Evolutionary conservation across 306 rosid species (phyloP).

Genomic region (Luffa acutangula): DNA sequence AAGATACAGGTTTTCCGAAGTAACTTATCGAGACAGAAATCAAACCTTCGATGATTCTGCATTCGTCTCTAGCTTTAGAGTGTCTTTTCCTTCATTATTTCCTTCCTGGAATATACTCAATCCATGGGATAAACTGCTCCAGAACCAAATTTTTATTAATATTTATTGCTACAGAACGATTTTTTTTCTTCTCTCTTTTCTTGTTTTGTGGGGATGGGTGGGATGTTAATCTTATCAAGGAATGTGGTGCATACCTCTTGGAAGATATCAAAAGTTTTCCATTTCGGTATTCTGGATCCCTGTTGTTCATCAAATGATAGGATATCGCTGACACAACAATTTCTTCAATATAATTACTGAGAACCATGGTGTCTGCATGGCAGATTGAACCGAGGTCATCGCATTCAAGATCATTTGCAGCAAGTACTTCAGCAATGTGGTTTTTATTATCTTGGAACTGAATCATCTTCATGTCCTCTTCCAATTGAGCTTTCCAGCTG

Average conservation of each 20-base stretch:
- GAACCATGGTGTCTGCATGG: conserved; percentile 49
- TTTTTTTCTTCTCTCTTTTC: not conserved
- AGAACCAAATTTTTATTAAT: conserved; percentile 19
- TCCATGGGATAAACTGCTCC: conserved; percentile 78
- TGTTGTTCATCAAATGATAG: conserved; percentile 49
- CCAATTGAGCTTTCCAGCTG: conserved; percentile 63
- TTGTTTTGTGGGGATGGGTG: not conserved
- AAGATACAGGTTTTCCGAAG: not conserved
- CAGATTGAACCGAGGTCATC: conserved; percentile 63
- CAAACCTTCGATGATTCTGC: conserved; percentile 63
- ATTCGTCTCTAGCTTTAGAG: conserved; percentile 49
- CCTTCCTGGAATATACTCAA: conserved; percentile 78
- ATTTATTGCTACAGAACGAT: not conserved
- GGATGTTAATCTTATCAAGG: not conserved
- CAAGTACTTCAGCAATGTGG: conserved; percentile 78
- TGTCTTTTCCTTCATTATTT: conserved; percentile 41
- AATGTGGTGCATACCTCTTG: conserved; percentile 36
- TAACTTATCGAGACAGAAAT: not conserved
- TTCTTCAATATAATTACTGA: conserved; percentile 61
- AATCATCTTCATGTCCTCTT: conserved; percentile 55
- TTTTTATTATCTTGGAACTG: conserved; percentile 77
- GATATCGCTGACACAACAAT: conserved; percentile 74
- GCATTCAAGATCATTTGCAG: conserved; percentile 79
- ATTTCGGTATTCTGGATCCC: conserved; percentile 72
- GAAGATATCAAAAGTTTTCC: conserved; percentile 87